Evolutionary conservation across 2,329 filamentous ascomycete species (phyloP), one percentile per base, ranked within the genome.

Genomic region (Penicillium polonicum): DNA sequence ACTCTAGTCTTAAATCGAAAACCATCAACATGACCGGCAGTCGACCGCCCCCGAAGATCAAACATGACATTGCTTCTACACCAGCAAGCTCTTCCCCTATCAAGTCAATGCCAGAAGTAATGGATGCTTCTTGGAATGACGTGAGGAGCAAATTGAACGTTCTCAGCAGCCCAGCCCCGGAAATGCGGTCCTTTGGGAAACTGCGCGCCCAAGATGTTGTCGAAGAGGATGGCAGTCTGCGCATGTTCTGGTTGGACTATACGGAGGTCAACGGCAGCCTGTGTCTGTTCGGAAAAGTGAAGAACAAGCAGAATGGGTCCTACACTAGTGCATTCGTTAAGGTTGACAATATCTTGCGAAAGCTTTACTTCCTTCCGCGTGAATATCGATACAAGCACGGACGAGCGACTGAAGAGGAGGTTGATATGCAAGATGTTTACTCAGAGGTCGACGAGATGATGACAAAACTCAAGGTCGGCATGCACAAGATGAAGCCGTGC

Each of bases 231-330:
- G 94, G 93, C 36, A 95, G 90, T 66, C 81, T 99, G 31, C 88
- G 88, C 65, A 91, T 99, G 79, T 99, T 97, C 79, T 99, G 94
- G 94, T 89, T 90, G 8, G 94, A 99, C 75, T 99, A 96, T 70
- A 91, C 89, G 0, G 94, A 99, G 72, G 81, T 96, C 71, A 92
- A 92, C 68, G 93, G 93, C 58, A 94, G 88, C 65, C 80, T 99
- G 10, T 97, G 92, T 73, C 83, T 99, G 12, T 97, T 99, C 70
- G 94, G 94, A 62, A 99, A 99, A 72, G 93, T 97, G 25, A 86
- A 92, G 68, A 92, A 97, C 78, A 96, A 92, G 74, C 89, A 87
- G 68, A 90, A 85, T 1, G 87, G 85, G 51, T 80, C 81, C 43
- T 92, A 90, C 71, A 88, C 92, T 59, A 99, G 94, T 76, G 95